Conservation (phyloP, 768 basidiomycete species). For the Ramaria sp. region DNA sequence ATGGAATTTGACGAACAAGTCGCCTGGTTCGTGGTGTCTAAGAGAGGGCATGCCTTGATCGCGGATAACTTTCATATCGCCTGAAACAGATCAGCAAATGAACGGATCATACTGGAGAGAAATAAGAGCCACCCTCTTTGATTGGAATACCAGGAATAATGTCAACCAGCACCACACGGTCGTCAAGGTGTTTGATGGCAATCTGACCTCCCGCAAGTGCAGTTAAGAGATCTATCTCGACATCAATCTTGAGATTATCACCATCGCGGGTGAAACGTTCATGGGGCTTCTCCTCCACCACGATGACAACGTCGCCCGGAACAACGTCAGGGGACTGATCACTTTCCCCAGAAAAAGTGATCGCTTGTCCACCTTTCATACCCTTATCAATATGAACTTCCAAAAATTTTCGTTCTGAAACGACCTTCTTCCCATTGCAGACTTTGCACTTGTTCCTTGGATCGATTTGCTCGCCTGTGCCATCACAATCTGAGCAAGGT, state of each 20-base stretch:
- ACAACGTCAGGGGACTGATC: constrained; percentile 84
- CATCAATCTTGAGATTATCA: constrained; percentile 74
- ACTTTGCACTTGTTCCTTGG: constrained; percentile 81
- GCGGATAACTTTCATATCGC: constrained; percentile 79
- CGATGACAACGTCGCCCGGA: constrained; percentile 91
- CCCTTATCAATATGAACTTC: constrained; percentile 99
- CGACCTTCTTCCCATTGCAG: constrained; percentile 93
- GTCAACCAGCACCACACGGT: constrained; percentile 74
- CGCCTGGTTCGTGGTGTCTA: constrained; percentile 93
- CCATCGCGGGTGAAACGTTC: constrained; percentile 82
- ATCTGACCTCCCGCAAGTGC: constrained; percentile 90
- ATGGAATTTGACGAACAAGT: constrained; percentile 77
- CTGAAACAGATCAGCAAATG: constrained; percentile 28
- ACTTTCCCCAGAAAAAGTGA: constrained; percentile 81
- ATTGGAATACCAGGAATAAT: constrained; percentile 85
- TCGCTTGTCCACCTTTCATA: constrained; percentile 90
- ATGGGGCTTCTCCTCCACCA: constrained; percentile 88
- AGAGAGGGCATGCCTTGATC: constrained; percentile 99
- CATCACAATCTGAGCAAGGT: constrained; percentile 85
- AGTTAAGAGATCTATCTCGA: constrained; percentile 89
- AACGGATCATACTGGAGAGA: not conserved
- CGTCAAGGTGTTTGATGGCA: constrained; percentile 86
- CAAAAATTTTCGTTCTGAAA: constrained; percentile 90
- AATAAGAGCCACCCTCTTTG: constrained; percentile 68
- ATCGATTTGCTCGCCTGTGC: constrained; percentile 93